These are phyloP conservation scores for Teratosphaeriaceae sp. DNA, from an alignment of 2,329 filamentous ascomycete species.

Conservation along the genomic window DNA sequence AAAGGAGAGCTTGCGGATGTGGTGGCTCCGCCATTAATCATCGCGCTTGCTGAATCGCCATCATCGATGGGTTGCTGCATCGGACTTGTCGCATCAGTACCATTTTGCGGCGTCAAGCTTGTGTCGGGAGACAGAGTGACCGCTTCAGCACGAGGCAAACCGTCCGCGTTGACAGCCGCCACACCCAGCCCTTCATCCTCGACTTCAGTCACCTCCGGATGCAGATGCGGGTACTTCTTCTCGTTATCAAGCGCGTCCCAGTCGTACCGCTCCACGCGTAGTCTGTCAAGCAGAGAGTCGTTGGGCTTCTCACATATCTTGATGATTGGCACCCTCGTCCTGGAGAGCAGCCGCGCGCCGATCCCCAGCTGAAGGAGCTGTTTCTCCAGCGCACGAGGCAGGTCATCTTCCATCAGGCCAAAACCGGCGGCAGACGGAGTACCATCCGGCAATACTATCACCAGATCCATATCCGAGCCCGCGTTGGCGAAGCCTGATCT, in stretches of 20 bases:
- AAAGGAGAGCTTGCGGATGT: no score
- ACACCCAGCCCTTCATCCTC: background rate
- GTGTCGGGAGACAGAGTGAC: background rate
- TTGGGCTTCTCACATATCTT: constrained; percentile 73
- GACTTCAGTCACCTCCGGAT: constrained; percentile 16
- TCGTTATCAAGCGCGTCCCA: constrained; percentile 57
- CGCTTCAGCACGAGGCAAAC: background rate
- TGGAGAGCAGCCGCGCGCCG: constrained; percentile 69
- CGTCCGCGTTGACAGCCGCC: background rate
- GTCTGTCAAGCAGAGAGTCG: constrained; percentile 51
- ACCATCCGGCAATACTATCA: constrained; percentile 55
- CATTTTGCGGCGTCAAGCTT: no score
- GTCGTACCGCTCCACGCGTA: constrained; percentile 59
- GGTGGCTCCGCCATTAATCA: background rate
- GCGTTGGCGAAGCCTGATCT: constrained; percentile 80
- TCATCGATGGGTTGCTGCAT: background rate
- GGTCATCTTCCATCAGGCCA: constrained; percentile 44
- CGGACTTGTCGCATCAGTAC: background rate
- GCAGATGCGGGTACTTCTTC: constrained; percentile 36
- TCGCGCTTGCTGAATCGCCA: background rate
- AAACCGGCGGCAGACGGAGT: constrained; percentile 19
- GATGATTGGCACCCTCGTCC: constrained; percentile 78
- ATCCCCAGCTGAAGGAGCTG: constrained; percentile 64
- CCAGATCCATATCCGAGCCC: constrained; percentile 86
- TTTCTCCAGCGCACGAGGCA: constrained; percentile 70